Evolutionary conservation across 805 yeast species (phyloP).

Genomic region (Candida sanyiensis): DNA sequence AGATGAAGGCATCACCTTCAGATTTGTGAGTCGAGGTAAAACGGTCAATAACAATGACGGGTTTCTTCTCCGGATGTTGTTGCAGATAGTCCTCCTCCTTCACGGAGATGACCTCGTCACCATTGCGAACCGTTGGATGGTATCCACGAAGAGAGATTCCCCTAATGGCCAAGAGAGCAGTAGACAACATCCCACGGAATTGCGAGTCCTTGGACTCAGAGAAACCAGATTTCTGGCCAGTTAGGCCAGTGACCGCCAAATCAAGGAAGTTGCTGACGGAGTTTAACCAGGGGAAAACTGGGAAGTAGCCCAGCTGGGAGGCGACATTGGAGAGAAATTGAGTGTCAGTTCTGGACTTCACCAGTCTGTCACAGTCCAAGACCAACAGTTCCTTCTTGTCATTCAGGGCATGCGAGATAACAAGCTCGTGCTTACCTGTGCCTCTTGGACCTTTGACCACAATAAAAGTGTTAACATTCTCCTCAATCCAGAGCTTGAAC

Average conservation of each 20-base stretch:
- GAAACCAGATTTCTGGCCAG: slow-evolving; percentile 91
- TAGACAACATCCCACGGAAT: slow-evolving; percentile 70
- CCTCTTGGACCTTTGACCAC: slow-evolving; percentile 92
- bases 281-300: slow-evolving; percentile 90
- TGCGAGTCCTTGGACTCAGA: slow-evolving; percentile 80
- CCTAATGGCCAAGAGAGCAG: slow-evolving; percentile 69
- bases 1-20: slow-evolving; percentile 58
- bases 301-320: slow-evolving; percentile 79
- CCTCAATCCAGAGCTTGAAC: slow-evolving; percentile 73
- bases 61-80: slow-evolving; percentile 79
- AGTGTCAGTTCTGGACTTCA: slow-evolving; percentile 70
- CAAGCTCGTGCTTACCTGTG: slow-evolving; percentile 83
- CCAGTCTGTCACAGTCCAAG: slow-evolving; percentile 73
- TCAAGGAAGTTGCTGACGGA: slow-evolving; percentile 74
- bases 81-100: slow-evolving; percentile 80
- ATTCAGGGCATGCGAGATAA: slow-evolving; percentile 58
- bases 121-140: slow-evolving; percentile 29
- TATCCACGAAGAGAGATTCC: slow-evolving; percentile 49
- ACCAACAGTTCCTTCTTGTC: slow-evolving; percentile 57
- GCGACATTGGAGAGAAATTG: slow-evolving; percentile 65
- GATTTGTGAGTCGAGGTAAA: slow-evolving; percentile 52
- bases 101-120: slow-evolving; percentile 30
- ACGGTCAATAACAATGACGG: slow-evolving; percentile 78
- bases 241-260: slow-evolving; percentile 79
- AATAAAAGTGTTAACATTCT: slow-evolving; percentile 85